Evolutionary conservation across 768 basidiomycete genomes (phyloP).

Genomic region (Nidula microcarpa): DNA sequence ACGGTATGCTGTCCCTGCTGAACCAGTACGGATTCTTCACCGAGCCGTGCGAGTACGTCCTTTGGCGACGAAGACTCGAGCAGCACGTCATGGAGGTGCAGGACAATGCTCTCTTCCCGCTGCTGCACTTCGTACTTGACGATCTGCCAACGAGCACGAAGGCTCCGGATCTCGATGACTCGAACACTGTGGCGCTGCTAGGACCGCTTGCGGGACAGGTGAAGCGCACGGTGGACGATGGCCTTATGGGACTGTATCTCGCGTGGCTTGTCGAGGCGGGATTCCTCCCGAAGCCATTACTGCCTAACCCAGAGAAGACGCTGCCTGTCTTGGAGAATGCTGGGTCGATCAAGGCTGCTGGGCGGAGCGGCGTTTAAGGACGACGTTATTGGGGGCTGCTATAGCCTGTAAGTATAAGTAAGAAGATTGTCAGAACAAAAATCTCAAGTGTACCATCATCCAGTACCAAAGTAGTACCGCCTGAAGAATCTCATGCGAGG

Average conservation of each 20-base stretch:
- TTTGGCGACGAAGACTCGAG: slow-evolving; percentile 90
- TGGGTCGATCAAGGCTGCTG: slow-evolving; percentile 57
- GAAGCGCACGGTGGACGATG: slow-evolving; percentile 66
- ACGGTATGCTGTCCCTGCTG: slow-evolving; percentile 74
- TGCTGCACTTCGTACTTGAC: slow-evolving; percentile 95
- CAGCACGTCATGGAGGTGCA: slow-evolving; percentile 92
- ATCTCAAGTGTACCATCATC: not conserved
- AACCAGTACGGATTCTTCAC: slow-evolving; percentile 77
- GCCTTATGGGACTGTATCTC: slow-evolving; percentile 82
- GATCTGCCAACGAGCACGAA: slow-evolving; percentile 97
- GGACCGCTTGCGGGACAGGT: slow-evolving; percentile 30
- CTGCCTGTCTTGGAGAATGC: slow-evolving; percentile 45
- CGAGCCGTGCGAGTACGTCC: slow-evolving; percentile 79
- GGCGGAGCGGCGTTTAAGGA: slow-evolving; percentile 53
- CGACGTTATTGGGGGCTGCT: not conserved
- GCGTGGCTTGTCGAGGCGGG: slow-evolving; percentile 87
- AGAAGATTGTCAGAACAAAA: too few species aligned
- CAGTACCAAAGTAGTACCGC: not conserved
- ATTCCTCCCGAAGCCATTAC: slow-evolving; percentile 66
- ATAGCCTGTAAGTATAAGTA: too few species aligned
- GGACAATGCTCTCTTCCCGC: slow-evolving; percentile 96
- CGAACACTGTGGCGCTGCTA: slow-evolving; percentile 72
- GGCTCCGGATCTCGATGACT: slow-evolving; percentile 84
- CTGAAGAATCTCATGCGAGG: too few species aligned
- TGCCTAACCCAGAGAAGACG: slow-evolving; percentile 29